Percentiles rank a stretch among this genome's conserved stretches.
Conservation (phyloP, 208 protist species). For the Novymonas esmeraldas region DNA sequence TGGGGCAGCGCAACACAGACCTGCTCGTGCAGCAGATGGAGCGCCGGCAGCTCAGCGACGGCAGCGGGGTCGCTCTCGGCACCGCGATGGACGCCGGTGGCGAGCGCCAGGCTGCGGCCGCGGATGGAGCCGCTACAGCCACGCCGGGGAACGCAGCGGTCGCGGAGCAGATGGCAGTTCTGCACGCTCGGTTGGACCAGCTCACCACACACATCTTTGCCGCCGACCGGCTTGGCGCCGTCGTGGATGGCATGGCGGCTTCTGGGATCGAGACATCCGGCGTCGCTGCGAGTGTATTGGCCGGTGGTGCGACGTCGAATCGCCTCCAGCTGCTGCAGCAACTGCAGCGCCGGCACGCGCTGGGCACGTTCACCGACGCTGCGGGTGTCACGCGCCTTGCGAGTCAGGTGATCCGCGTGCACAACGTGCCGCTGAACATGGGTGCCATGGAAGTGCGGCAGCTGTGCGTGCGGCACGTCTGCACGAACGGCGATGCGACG, state of each 20-base stretch:
- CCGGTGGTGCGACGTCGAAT: not conserved
- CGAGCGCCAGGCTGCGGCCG: not conserved
- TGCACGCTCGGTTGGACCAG: constrained; percentile 45
- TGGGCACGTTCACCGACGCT: constrained; percentile 47
- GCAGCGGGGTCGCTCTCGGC: not conserved
- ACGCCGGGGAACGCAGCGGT: constrained; percentile 8
- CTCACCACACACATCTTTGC: constrained; percentile 43
- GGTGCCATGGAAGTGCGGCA: constrained; percentile 67
- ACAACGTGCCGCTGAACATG: constrained; percentile 62
- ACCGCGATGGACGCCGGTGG: not conserved
- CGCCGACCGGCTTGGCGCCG: constrained; percentile 29
- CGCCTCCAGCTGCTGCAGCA: constrained; percentile 16
- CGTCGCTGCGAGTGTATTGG: not conserved
- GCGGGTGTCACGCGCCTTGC: constrained; percentile 44
- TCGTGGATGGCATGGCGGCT: not conserved
- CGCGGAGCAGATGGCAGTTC: constrained; percentile 26
- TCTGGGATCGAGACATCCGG: not conserved
- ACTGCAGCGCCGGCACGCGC: constrained; percentile 19
- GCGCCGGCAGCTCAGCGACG: constrained; percentile 31
- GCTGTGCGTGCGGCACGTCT: constrained; percentile 47
- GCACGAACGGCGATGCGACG: constrained; percentile 15
- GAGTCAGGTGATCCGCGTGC: constrained; percentile 54
- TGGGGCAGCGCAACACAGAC: constrained; percentile 66
- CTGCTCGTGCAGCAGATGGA: constrained; percentile 73
- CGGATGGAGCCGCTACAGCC: not conserved